These are phyloP conservation scores for Phascolomyces articulosus DNA, from an alignment of 371 early-diverging fungal species.

Conservation along the genomic window DNA sequence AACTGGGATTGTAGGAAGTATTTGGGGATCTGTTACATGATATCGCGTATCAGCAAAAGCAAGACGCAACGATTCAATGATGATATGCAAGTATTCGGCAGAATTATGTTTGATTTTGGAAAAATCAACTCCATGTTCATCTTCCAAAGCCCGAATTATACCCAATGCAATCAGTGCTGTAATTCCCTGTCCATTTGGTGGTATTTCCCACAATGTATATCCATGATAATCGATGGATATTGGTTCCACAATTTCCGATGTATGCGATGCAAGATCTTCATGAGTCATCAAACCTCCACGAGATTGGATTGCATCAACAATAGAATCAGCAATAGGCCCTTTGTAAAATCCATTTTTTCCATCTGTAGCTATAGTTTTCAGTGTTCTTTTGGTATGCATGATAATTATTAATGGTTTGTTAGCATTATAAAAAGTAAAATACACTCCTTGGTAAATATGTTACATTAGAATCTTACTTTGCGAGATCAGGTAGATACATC, in stretches of 20 bases:
- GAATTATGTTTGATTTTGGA: slow-evolving; percentile 54
- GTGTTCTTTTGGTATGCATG: slow-evolving; percentile 56
- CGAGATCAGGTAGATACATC: slow-evolving; percentile 62
- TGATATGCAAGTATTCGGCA: slow-evolving; percentile 65
- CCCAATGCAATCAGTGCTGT: slow-evolving; percentile 76
- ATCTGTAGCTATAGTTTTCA: slow-evolving; percentile 59
- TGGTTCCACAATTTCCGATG: slow-evolving; percentile 62
- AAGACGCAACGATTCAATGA: slow-evolving; percentile 72
- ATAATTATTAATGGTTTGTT: too few relatives aligned
- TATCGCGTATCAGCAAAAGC: slow-evolving; percentile 78
- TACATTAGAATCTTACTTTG: slow-evolving; percentile 58
- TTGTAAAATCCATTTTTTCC: slow-evolving; percentile 81
- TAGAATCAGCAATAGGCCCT: slow-evolving; percentile 76
- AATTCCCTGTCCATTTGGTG: slow-evolving; percentile 82
- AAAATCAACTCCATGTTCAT: slow-evolving; percentile 41
- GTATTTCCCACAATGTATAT: slow-evolving; percentile 71
- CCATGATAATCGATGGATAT: slow-evolving; percentile 70
- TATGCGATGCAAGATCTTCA: slow-evolving; percentile 72
- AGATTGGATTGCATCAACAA: slow-evolving; percentile 61
- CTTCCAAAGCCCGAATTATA: slow-evolving; percentile 64
- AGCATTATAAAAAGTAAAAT: too few relatives aligned
- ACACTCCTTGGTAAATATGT: not conserved
- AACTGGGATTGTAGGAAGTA: slow-evolving; percentile 41
- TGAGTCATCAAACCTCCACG: slow-evolving; percentile 73
- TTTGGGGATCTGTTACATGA: slow-evolving; percentile 73